These are phyloP conservation scores for Nitzschia putrida DNA, from an alignment of 108 stramenopile species.

Conservation along the genomic window DNA sequence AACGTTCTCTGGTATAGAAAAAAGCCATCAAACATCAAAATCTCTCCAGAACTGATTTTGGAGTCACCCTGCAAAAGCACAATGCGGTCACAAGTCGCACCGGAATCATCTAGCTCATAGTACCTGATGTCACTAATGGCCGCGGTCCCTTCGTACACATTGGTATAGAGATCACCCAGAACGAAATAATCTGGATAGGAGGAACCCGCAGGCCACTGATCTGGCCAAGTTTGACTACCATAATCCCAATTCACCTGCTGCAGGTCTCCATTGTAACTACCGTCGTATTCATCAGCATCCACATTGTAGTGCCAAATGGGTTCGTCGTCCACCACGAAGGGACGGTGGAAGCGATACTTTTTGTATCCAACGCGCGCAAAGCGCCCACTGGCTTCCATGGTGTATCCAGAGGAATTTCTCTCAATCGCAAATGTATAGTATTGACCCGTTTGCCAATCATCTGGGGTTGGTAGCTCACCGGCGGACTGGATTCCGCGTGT, in stretches of 20 bases:
- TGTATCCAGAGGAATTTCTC: slow-evolving; percentile 26
- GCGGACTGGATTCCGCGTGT: slow-evolving; percentile 31
- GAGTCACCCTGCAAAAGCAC: slow-evolving; percentile 1
- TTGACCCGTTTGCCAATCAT: slow-evolving; percentile 7
- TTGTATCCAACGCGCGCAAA: slow-evolving; percentile 20
- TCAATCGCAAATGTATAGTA: slow-evolving; percentile 38
- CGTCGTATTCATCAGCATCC: slow-evolving; percentile 19
- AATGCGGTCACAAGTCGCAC: background rate
- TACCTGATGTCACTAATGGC: slow-evolving; percentile 15
- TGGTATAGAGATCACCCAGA: slow-evolving; percentile 32
- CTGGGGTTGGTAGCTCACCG: slow-evolving; percentile 21
- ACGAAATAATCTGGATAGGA: slow-evolving; percentile 34
- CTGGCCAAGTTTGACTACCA: slow-evolving; percentile 24
- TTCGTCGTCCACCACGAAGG: slow-evolving; percentile 19
- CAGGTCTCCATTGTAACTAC: slow-evolving; percentile 23
- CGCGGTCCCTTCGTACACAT: slow-evolving; percentile 31
- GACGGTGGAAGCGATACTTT: slow-evolving; percentile 24
- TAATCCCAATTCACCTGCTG: slow-evolving; percentile 18
- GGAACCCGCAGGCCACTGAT: slow-evolving; percentile 31
- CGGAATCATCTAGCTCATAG: slow-evolving; percentile 4
- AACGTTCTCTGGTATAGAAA: slow-evolving; percentile 8
- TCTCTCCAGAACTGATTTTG: slow-evolving; percentile 5
- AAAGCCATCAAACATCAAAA: background rate
- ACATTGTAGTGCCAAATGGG: slow-evolving; percentile 39
- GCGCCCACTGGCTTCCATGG: slow-evolving; percentile 26